A percentile compares a stretch with the other conserved stretches of the same genome.
These are phyloP conservation scores for Fusarium luffae DNA, from an alignment of 2,329 filamentous ascomycete genomes.

Conservation along the genomic window DNA sequence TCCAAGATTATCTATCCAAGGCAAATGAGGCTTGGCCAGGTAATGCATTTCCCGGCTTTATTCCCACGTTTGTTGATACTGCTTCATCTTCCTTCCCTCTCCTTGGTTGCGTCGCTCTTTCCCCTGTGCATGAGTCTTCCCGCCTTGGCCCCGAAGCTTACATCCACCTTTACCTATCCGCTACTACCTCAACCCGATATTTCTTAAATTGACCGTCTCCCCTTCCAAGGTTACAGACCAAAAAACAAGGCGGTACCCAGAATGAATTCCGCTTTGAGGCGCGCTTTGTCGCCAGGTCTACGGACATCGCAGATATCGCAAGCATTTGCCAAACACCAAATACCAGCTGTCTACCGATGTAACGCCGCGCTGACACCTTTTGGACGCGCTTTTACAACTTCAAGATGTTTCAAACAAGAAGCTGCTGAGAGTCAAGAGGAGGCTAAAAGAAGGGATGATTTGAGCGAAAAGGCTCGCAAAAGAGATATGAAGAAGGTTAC, in stretches of 20 bases:
- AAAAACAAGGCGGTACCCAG: background rate
- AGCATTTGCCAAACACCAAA: conserved; percentile 5
- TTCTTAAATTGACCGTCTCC: background rate
- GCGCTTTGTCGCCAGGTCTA: conserved; percentile 27
- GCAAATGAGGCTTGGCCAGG: background rate
- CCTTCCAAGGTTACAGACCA: background rate
- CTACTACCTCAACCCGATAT: background rate
- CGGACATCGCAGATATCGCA: conserved; percentile 8
- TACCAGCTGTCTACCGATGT: conserved; percentile 14
- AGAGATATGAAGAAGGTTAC: conserved; percentile 39
- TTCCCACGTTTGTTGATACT: conserved; percentile 8
- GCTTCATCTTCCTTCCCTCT: background rate
- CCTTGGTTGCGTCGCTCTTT: background rate
- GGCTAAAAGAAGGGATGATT: conserved; percentile 16
- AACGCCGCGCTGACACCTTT: background rate
- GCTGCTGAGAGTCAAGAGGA: background rate
- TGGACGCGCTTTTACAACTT: conserved; percentile 38
- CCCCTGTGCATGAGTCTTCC: background rate
- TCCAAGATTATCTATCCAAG: conserved; percentile 1
- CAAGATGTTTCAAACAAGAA: conserved; percentile 26
- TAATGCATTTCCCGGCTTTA: conserved; percentile 20
- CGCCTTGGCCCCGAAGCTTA: conserved; percentile 23
- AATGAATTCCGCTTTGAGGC: conserved; percentile 40
- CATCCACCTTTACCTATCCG: background rate
- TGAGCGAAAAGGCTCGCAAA: conserved; percentile 36